These are phyloP conservation scores for Corylus avellana DNA, from an alignment of 306 rosid genomes.

Conservation along the genomic window DNA sequence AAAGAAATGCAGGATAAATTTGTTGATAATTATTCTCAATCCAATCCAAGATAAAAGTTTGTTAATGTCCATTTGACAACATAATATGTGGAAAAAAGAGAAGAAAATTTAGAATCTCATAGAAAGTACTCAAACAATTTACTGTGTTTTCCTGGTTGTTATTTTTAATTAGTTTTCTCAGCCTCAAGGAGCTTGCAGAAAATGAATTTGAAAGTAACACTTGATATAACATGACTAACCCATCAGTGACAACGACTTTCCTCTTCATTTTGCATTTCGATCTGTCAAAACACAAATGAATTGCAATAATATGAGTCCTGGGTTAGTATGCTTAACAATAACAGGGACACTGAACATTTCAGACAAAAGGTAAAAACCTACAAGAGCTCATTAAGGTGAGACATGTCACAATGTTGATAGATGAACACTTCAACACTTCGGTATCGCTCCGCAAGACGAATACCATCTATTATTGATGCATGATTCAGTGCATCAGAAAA, in stretches of 20 bases:
- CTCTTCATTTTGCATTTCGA: conserved; percentile 63
- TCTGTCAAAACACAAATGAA: conserved; percentile 49
- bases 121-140: conserved; percentile 20
- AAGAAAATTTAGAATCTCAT: conserved; percentile 4
- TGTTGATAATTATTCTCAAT: neutral
- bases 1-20: neutral
- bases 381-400: conserved; percentile 77
- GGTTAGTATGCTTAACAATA: neutral
- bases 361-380: conserved; percentile 54
- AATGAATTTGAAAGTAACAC: conserved; percentile 4
- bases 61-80: neutral
- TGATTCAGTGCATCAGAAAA: conserved; percentile 89
- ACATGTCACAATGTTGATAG: conserved; percentile 90
- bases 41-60: neutral
- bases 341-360: neutral
- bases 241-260: conserved; percentile 92
- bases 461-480: conserved; percentile 93
- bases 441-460: conserved; percentile 84
- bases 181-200: neutral
- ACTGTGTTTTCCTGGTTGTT: conserved; percentile 1
- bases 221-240: conserved; percentile 45
- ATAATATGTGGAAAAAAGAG: neutral
- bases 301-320: conserved; percentile 18
- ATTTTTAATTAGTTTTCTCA: neutral
- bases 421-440: conserved; percentile 64